Conservation (phyloP, 495 filamentous ascomycete genomes). For the Aspergillus leporis region DNA sequence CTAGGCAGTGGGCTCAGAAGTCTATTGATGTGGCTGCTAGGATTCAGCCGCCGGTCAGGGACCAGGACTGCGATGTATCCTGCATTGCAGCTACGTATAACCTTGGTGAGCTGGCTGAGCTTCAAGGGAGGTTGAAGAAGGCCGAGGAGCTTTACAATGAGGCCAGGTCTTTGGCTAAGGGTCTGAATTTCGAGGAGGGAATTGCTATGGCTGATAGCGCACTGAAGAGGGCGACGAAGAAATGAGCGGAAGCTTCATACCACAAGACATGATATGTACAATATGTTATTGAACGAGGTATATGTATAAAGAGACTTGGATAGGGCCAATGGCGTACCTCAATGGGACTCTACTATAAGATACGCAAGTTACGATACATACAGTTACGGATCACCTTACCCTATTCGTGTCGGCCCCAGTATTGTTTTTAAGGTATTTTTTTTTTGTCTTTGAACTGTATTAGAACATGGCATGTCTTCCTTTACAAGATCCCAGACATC, state of each 20-base stretch:
- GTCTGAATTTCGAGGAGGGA: slow-evolving; percentile 64
- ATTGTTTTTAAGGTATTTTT: slow-evolving; percentile 32
- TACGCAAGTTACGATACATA: not conserved
- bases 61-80: slow-evolving; percentile 79
- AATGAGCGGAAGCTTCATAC: slow-evolving; percentile 14
- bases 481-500: slow-evolving; percentile 41
- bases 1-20: slow-evolving; percentile 72
- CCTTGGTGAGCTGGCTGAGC: slow-evolving; percentile 76
- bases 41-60: slow-evolving; percentile 61
- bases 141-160: slow-evolving; percentile 59
- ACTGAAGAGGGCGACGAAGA: slow-evolving; percentile 45
- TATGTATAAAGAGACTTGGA: not conserved
- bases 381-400: not conserved
- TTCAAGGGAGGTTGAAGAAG: slow-evolving; percentile 62
- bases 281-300: not conserved
- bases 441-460: slow-evolving; percentile 38
- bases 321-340: no score
- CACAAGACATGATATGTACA: not conserved
- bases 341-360: not conserved
- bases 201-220: slow-evolving; percentile 53
- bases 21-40: slow-evolving; percentile 60
- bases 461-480: slow-evolving; percentile 43
- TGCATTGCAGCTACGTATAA: slow-evolving; percentile 86
- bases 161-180: slow-evolving; percentile 61
- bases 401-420: not conserved